phyloP scores from a whole-genome alignment of 305 asterid species.

The Plantago coronopus region DNA sequence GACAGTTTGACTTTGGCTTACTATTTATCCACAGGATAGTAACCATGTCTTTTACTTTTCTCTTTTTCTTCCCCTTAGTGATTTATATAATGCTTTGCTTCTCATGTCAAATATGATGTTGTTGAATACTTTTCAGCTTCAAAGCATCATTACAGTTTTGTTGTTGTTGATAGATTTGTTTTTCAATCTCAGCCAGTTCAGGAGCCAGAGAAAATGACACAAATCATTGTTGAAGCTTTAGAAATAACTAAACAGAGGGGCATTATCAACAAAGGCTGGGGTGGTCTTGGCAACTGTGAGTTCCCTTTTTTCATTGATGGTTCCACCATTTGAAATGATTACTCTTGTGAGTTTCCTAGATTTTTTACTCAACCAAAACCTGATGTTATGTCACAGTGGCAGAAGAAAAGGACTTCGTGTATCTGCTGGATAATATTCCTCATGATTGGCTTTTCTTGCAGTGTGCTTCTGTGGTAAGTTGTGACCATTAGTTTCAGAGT shows the following conservation, averaged over 20 bases:
- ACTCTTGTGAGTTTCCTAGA: slow-evolving; percentile 16
- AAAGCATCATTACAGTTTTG: no score
- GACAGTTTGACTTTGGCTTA: no score
- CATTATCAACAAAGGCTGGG: slow-evolving; percentile 96
- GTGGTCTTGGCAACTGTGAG: slow-evolving; percentile 97
- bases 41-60: no score
- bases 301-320: slow-evolving; percentile 28
- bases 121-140: no score
- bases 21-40: no score
- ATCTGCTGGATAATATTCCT: slow-evolving; percentile 82
- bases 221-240: slow-evolving; percentile 75
- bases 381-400: slow-evolving; percentile 59
- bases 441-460: slow-evolving; percentile 98
- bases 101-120: no score
- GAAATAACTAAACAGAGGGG: slow-evolving; percentile 81
- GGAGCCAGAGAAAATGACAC: slow-evolving; percentile 91
- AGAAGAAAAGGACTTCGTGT: slow-evolving; percentile 70
- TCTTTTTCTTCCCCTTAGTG: no score
- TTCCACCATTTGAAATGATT: slow-evolving; percentile 22
- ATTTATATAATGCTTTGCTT: no score
- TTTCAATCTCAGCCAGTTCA: slow-evolving; percentile 75
- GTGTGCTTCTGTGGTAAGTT: slow-evolving; percentile 86
- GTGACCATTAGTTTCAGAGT: neutral
- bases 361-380: slow-evolving; percentile 21
- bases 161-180: slow-evolving; percentile 9